Conservation (phyloP, 192 early-diverging fungal genomes). For the Mortierella alpina region DNA sequence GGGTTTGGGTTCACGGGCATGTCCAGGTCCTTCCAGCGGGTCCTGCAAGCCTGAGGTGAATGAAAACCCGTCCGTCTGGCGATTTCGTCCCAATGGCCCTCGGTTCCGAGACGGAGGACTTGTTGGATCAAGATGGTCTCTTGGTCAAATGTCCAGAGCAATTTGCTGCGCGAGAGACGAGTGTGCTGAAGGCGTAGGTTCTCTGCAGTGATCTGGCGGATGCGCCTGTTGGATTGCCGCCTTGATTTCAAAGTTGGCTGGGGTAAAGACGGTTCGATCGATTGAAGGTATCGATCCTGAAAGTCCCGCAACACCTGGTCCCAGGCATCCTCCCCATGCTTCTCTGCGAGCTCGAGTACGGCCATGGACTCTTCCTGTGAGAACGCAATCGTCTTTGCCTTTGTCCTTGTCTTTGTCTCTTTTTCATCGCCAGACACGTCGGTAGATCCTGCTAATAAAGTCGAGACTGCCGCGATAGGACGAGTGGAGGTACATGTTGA, state of each 20-base stretch:
- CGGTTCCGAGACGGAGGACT: conserved; percentile 24
- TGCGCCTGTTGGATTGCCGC: neutral
- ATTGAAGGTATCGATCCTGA: conserved; percentile 9
- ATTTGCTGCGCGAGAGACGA: conserved; percentile 6
- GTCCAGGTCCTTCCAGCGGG: conserved; percentile 40
- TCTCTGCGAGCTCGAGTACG: conserved; percentile 14
- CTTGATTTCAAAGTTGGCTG: neutral
- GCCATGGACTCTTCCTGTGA: conserved; percentile 16
- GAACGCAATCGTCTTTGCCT: conserved; percentile 2
- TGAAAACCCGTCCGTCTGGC: conserved; percentile 12
- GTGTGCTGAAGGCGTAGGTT: conserved; percentile 18
- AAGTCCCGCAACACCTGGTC: conserved; percentile 16
- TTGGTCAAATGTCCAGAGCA: conserved; percentile 32
- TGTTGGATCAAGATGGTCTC: conserved; percentile 37
- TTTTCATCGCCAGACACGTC: neutral
- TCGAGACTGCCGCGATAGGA: neutral
- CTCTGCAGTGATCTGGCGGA: conserved; percentile 6
- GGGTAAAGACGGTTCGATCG: neutral
- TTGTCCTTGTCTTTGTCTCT: neutral
- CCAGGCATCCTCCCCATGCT: conserved; percentile 19
- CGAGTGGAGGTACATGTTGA: neutral
- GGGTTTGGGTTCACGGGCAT: conserved; percentile 17
- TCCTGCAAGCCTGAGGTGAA: conserved; percentile 20
- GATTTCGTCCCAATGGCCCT: conserved; percentile 17
- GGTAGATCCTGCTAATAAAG: neutral